Base-by-base conservation (phyloP, 1,284 basidiomycete genomes). In the Puccinia polysora region DNA sequence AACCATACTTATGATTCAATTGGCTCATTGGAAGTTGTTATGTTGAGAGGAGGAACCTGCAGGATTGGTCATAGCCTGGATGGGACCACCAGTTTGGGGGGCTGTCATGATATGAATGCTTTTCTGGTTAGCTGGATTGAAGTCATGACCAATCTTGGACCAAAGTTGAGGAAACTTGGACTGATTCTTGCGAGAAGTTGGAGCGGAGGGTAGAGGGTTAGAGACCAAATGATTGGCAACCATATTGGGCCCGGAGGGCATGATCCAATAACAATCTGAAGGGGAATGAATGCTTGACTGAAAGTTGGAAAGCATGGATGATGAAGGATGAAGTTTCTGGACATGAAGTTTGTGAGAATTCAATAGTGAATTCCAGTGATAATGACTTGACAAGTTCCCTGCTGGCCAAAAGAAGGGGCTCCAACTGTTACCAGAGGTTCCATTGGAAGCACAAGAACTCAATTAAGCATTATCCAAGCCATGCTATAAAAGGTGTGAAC, bases 1-100 rank as follows among this genome's bases (percentile, higher is more conserved):
- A 62, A 56, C 45, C 68, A 65, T 68, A 58, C 68, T 49, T 34
- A 74, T 30, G 25, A 62, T 85, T 76, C 0, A 86, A 85, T 77
- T 86, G 86, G 73, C 85, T 85, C 74, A 84, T 81, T 74, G 85
- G 86, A n/a, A n/a, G n/a, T 50, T 59, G 25, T 3, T 5, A 1
- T 32, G 47, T 52, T 64, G 62, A 30, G 40, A 43, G 10, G 59
- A n/a, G n/a, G n/a, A n/a, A n/a, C n/a, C 38, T 1, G 47, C 15
- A 20, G 47, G 20, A 40, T 62, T 43, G 10, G 50, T 65, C 43
- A 53, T 25, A 28, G 20, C 63, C 52, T 65, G 47, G 10, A 50
- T 8, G 28, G 25, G 45, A 2, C 63, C 50, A 50, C 45, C 49
- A 38, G 63, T 50, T 23, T 65, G 30, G 40, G 64, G 64, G 34